Evolutionary conservation across 768 basidiomycete species (phyloP), one percentile per base, ranked within the genome.

Genomic region (Panaeolus cyanescens): DNA sequence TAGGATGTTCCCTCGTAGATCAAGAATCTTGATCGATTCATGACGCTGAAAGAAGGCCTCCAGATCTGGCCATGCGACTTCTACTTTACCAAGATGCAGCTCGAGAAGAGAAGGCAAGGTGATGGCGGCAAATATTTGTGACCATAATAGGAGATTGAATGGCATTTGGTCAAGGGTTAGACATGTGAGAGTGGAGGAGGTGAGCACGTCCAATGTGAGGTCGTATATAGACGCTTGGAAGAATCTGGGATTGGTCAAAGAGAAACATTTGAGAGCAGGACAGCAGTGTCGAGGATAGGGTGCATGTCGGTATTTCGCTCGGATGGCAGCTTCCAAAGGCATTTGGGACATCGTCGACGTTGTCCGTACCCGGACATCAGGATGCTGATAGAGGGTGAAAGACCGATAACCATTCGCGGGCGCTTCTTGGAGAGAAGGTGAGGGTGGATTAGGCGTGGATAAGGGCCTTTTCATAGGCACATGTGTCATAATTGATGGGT

Each of bases 31-130:
- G 45, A 50, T 50, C 10, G 45, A 25, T 15, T 13, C 22, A 15
- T 50, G 45, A 13, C 45, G 45, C 45, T 50, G 45, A 20, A 50
- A 50, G 45, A 50, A 50, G 45, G 45, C 45, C n/a, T 50, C 45
- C 25, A 50, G 45, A 50, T 50, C 45, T 28, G 45, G 45, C 45
- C 45, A 50, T 15, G 45, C 45, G 45, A 50, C 45, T 28, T 50
- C 45, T 13, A 50, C 45, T 50, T 50, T 50, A 0, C 45, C 45
- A 28, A 50, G 6, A 15, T 50, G 45, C 25, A 50, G 45, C 45
- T 50, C 45, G 10, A 50, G 10, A 9, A 50, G 45, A 20, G 22
- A 25, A 4, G 45, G 45, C 1, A 50, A 28, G 25, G 45, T 10
- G 45, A 50, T 50, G 22, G 45, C 45, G 25, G 45, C 45, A 15